Percentiles rank a stretch among this genome's conserved stretches.
phyloP scores from a whole-genome alignment of 352 stramenopile species.

The Phytophthora hybrid region DNA sequence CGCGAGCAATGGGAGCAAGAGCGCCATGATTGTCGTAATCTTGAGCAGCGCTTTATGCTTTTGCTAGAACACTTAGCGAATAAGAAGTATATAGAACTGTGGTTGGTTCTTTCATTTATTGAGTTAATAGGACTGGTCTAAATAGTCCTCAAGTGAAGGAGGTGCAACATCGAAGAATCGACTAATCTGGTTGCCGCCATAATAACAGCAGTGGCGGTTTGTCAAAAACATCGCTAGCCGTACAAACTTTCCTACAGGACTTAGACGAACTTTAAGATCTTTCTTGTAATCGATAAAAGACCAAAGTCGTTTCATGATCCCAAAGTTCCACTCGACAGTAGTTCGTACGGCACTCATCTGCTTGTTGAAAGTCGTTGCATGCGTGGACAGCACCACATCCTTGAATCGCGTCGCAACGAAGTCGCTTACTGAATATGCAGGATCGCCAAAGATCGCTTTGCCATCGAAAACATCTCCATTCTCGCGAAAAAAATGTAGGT shows the following conservation, averaged over 20 bases:
- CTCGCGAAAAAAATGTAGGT: neutral
- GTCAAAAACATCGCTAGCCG: neutral
- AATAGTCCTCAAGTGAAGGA: neutral
- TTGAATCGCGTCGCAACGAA: neutral
- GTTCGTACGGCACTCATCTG: neutral
- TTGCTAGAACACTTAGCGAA: neutral
- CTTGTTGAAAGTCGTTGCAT: neutral
- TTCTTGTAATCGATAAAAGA: neutral
- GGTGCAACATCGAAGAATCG: neutral
- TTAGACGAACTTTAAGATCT: neutral
- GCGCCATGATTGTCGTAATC: neutral
- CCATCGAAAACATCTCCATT: neutral
- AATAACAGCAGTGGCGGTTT: neutral
- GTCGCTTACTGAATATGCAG: neutral
- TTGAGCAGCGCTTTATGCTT: neutral
- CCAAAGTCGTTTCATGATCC: neutral
- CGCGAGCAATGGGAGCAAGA: neutral
- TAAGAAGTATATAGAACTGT: conserved; percentile 1
- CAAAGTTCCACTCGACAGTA: neutral
- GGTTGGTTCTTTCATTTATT: neutral
- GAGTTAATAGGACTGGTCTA: neutral
- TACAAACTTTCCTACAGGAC: neutral
- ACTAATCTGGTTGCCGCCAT: neutral
- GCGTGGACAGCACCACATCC: neutral
- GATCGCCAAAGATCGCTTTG: conserved; percentile 1